Base-by-base conservation (phyloP, 2,329 filamentous ascomycete species). In the Exophiala oligosperma region DNA sequence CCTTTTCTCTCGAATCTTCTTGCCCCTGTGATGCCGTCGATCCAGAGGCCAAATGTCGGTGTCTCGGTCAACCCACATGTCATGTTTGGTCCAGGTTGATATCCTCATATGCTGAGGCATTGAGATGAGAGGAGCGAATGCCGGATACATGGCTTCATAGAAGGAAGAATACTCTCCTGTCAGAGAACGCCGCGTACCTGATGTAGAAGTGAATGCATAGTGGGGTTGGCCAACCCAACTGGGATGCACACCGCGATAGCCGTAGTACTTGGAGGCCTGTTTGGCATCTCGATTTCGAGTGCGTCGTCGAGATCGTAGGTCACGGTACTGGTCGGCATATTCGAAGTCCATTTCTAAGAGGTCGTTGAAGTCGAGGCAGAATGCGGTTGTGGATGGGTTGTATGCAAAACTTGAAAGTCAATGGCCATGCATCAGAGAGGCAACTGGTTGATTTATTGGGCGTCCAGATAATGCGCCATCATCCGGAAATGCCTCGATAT, bases 191-290 rank as follows among this genome's bases (percentile, higher is more conserved):
- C 40, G 9, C 4, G 2, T 6, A 24, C 11, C 28, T 14, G 47
- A 26, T 9, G 3, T 5, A 28, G n/a, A 29, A 8, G 26, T 23
- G 40, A 43, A 9, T 11, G 40, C 17, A 12, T n/a, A 47, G 46
- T 61, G 60, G n/a, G 48, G 56, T 38, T 64, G 57, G 26, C 56
- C 55, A 11, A 62, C 21, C 62, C 62, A 64, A 28, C 52, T 52
- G 9, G 62, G 52, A 12, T 64, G 32, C 11, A 64, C 62, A 8
- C 57, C 54, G n/a, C 62, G 57, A 37, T 62, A 64, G 44, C 56
- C 57, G 40, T 62, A 60, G 47, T 64, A 64, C 46, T 62, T 64
- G 1, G 55, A 52, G 11, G 54, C 56, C 49, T 60, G 60, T 49
- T 64, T 64, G 40, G 60, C 38, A 12, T n/a, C 11, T 3, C 62